These are phyloP conservation scores for Sanguinoderma infundibulare DNA, from an alignment of 1,284 basidiomycete species.

Conservation along the genomic window DNA sequence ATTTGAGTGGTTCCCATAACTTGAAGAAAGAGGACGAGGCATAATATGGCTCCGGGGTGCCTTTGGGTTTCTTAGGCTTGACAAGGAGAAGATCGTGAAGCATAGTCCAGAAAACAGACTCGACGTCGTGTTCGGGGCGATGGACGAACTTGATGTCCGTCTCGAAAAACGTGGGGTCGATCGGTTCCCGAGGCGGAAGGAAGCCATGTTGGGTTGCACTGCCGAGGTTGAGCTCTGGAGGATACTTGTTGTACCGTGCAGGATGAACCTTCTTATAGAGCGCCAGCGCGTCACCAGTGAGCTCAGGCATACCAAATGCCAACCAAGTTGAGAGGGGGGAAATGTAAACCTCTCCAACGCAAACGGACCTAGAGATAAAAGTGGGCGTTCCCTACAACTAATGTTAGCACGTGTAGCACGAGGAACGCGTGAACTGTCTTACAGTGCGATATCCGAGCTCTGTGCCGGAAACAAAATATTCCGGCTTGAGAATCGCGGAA, in stretches of 20 bases:
- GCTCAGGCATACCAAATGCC: not conserved
- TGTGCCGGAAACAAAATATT: too few species aligned
- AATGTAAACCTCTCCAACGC: not conserved
- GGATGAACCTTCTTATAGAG: not conserved
- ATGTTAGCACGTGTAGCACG: not conserved
- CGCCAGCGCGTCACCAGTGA: not conserved
- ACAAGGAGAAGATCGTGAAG: not conserved
- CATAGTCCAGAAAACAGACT: not conserved
- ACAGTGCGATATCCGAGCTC: not conserved
- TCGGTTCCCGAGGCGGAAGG: not conserved
- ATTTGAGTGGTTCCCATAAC: not conserved
- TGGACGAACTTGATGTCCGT: not conserved
- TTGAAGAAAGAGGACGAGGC: not conserved
- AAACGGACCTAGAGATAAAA: not conserved
- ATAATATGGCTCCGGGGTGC: not conserved
- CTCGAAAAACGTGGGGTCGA: not conserved
- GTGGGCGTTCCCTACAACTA: not conserved
- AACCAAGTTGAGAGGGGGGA: too few species aligned
- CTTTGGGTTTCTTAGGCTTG: not conserved
- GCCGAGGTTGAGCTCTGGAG: not conserved
- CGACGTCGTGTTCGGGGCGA: slow-evolving; percentile 2
- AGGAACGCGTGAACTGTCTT: not conserved
- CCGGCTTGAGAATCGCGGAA: too few species aligned
- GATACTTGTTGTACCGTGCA: not conserved
- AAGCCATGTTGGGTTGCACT: not conserved